Conservation (phyloP, 192 early-diverging fungal genomes). For the Backusella australiensis region DNA sequence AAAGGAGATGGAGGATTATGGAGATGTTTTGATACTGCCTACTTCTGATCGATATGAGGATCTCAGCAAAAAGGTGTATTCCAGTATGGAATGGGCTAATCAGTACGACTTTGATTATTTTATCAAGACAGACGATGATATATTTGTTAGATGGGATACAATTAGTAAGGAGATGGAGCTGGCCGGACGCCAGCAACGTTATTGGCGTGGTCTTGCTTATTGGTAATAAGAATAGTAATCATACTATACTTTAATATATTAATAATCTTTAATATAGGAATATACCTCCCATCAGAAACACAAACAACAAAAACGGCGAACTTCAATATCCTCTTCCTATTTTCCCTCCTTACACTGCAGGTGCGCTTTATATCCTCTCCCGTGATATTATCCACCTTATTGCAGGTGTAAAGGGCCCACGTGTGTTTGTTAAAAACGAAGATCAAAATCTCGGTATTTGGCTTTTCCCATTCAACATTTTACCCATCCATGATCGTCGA, state of each 20-base stretch:
- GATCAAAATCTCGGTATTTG: slow-evolving; percentile 62
- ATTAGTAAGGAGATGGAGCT: slow-evolving; percentile 43
- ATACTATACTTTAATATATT: background rate
- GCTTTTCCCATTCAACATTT: slow-evolving; percentile 58
- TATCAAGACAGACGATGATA: slow-evolving; percentile 60
- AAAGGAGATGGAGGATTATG: slow-evolving; percentile 42
- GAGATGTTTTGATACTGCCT: slow-evolving; percentile 54
- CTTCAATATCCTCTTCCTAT: slow-evolving; percentile 48
- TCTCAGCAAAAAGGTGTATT: slow-evolving; percentile 56
- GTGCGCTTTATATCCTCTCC: slow-evolving; percentile 59
- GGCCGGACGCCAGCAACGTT: slow-evolving; percentile 44
- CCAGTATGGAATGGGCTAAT: slow-evolving; percentile 53
- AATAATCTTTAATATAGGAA: slow-evolving; percentile 38
- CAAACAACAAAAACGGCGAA: slow-evolving; percentile 51
- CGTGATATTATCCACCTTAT: slow-evolving; percentile 52
- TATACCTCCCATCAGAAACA: slow-evolving; percentile 53
- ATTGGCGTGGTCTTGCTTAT: slow-evolving; percentile 56
- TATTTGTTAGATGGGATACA: slow-evolving; percentile 59
- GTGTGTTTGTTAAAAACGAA: slow-evolving; percentile 56
- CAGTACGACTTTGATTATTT: slow-evolving; percentile 54
- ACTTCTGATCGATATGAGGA: slow-evolving; percentile 51
- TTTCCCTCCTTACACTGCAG: slow-evolving; percentile 60
- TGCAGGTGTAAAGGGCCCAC: slow-evolving; percentile 46
- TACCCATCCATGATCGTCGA: slow-evolving; percentile 54
- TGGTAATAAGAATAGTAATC: slow-evolving; percentile 40